phyloP scores from a whole-genome alignment of 257 asterid species.

The Nicotiana otophora region DNA sequence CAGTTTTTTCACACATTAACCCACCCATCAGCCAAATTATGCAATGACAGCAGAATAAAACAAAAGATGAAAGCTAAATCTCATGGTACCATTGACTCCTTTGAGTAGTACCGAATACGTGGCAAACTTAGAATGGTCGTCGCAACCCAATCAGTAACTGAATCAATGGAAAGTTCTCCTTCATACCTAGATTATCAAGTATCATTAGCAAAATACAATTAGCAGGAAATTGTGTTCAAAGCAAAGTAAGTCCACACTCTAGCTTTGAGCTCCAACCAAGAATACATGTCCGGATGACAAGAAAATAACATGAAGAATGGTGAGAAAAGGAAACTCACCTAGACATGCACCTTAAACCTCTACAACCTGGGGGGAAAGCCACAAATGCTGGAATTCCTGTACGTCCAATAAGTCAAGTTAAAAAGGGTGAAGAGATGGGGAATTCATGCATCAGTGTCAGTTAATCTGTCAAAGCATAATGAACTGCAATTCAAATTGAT shows the following conservation, averaged over 20 bases:
- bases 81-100: conserved; percentile 79
- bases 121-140: conserved; percentile 68
- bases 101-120: conserved; percentile 69
- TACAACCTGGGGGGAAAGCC: conserved; percentile 93
- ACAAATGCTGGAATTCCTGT: conserved; percentile 81
- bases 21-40: not conserved
- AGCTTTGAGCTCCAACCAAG: not conserved
- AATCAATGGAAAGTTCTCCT: conserved; percentile 79
- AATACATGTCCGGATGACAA: not conserved
- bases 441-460: not conserved
- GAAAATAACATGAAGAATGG: not conserved
- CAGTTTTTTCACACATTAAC: not conserved
- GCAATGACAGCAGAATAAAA: not conserved
- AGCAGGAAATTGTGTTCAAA: not conserved
- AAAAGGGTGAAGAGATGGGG: not conserved
- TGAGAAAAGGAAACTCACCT: conserved; percentile 41
- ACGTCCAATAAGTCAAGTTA: not conserved
- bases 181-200: conserved; percentile 45
- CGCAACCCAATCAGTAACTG: conserved; percentile 84
- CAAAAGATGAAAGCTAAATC: conserved; percentile 5
- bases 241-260: not conserved
- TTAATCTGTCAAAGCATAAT: not conserved
- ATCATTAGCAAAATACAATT: conserved; percentile 6
- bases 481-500: not conserved
- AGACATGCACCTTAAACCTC: conserved; percentile 56